Percentiles rank a stretch among this genome's conserved stretches.
These are phyloP conservation scores for Metarhizium anisopliae DNA, from an alignment of 2,329 filamentous ascomycete species.

Conservation along the genomic window DNA sequence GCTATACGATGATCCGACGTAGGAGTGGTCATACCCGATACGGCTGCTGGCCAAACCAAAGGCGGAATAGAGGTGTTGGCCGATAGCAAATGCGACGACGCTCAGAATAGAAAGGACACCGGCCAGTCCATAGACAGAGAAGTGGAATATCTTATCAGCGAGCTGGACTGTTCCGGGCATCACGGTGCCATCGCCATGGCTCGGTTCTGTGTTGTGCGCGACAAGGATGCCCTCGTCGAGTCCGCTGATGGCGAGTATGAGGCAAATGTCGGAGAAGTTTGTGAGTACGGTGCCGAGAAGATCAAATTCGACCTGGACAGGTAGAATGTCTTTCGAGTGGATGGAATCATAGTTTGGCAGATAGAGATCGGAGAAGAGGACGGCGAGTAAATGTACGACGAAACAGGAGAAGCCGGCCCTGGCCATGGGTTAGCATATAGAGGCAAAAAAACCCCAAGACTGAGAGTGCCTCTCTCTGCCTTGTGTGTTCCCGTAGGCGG, in stretches of 20 bases:
- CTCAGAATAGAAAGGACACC: constrained; percentile 10
- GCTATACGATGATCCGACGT: not conserved
- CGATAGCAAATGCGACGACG: constrained; percentile 11
- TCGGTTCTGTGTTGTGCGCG: constrained; percentile 1
- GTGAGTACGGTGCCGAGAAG: constrained; percentile 6
- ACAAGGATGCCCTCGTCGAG: constrained; percentile 14
- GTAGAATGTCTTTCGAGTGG: not conserved
- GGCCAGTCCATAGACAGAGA: constrained; percentile 9
- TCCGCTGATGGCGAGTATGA: constrained; percentile 16
- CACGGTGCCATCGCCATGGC: not conserved
- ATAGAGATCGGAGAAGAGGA: constrained; percentile 1
- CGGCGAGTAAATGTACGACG: not conserved
- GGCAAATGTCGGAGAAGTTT: constrained; percentile 8
- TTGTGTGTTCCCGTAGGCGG: not conserved
- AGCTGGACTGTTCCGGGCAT: not conserved
- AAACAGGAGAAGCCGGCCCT: constrained; percentile 1
- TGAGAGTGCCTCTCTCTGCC: not conserved
- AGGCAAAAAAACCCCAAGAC: not conserved
- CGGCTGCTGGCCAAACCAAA: not conserved
- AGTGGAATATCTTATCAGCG: constrained; percentile 9
- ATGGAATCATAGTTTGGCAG: not conserved
- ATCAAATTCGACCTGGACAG: not conserved
- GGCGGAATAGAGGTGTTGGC: constrained; percentile 6
- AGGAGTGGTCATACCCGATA: not conserved
- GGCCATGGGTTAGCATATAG: not conserved